Conservation (phyloP, 2,329 filamentous ascomycete species). For the Penicillium sp. region DNA sequence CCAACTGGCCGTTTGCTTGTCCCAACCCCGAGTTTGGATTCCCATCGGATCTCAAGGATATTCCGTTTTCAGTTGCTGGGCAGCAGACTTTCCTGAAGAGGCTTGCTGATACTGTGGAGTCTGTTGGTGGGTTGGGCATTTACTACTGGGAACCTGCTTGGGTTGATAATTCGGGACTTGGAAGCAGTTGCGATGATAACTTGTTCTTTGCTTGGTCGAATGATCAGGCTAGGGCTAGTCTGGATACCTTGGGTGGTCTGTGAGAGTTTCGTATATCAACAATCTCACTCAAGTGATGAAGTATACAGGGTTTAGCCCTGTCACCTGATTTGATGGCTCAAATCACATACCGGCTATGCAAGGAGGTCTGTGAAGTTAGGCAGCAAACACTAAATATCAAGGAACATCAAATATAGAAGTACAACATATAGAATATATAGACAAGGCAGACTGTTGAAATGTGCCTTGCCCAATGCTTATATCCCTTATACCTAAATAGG, state of each 20-base stretch:
- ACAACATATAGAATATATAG: not conserved
- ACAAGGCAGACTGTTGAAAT: constrained; percentile 18
- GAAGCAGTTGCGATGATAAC: constrained; percentile 65
- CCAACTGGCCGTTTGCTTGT: constrained; percentile 68
- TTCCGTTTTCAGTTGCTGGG: constrained; percentile 63
- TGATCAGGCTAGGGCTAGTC: constrained; percentile 57
- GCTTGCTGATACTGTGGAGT: constrained; percentile 58
- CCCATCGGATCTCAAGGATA: constrained; percentile 58
- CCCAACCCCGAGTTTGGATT: constrained; percentile 59
- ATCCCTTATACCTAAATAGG: constrained; percentile 13
- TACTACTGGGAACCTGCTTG: constrained; percentile 76
- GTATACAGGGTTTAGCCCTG: not conserved
- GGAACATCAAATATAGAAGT: not conserved
- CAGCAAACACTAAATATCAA: not conserved
- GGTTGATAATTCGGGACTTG: constrained; percentile 64
- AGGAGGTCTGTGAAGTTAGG: not conserved
- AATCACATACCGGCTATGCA: not conserved
- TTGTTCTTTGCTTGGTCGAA: constrained; percentile 57
- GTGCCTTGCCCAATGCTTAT: constrained; percentile 20
- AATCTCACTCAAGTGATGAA: not conserved
- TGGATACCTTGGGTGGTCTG: constrained; percentile 57
- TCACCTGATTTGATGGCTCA: not conserved
- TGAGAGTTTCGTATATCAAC: constrained; percentile 21
- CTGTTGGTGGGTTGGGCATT: constrained; percentile 58
- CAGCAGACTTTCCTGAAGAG: constrained; percentile 63